Conservation (phyloP, 2,329 filamentous ascomycete species). For the Colletotrichum sp. region DNA sequence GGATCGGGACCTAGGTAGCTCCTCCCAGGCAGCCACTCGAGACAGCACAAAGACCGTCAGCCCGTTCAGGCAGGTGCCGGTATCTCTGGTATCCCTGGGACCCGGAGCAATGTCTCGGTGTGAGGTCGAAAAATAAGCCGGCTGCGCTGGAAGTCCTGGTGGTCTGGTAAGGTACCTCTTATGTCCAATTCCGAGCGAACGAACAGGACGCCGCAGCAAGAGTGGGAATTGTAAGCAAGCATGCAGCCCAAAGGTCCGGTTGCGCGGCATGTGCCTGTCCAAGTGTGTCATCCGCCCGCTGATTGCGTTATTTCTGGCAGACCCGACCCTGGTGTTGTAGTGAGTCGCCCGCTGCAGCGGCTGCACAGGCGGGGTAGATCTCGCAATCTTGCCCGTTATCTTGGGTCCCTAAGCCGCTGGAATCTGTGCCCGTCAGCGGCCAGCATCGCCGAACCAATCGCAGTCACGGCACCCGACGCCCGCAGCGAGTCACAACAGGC, state of each 20-base stretch:
- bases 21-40: not conserved
- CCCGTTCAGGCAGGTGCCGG: slow-evolving; percentile 1
- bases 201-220: not conserved
- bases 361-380: not conserved
- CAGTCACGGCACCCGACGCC: not conserved
- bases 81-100: not conserved
- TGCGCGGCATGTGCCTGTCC: not conserved
- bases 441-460: not conserved
- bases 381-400: not conserved
- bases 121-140: not conserved
- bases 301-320: slow-evolving; percentile 19
- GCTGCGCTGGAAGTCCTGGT: not conserved
- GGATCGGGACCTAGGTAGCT: not conserved
- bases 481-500: not conserved
- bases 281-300: not conserved
- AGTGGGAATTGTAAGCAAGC: not conserved
- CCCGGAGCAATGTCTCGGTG: not conserved
- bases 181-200: not conserved
- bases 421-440: not conserved
- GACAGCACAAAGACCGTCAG: not conserved
- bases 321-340: not conserved
- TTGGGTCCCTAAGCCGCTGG: not conserved
- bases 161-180: not conserved
- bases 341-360: not conserved
- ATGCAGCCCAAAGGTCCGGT: not conserved